Evolutionary conservation across 1,284 basidiomycete species (phyloP).

Genomic region (Heterobasidion annosum): DNA sequence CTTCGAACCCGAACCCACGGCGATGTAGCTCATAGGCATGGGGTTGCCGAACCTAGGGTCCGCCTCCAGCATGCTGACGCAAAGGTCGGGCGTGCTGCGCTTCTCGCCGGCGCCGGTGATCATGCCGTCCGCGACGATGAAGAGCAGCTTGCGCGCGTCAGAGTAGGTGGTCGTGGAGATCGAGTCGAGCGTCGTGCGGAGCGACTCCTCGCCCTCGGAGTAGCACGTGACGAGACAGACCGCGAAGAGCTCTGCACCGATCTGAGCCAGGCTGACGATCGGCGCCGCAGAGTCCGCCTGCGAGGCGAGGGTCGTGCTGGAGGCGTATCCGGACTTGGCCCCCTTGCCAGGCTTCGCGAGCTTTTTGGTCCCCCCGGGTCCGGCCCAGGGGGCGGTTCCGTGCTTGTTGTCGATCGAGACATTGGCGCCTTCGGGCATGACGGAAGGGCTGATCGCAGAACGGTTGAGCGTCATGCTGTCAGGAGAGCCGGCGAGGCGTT

Average conservation of each 20-base stretch:
- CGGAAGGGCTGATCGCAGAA: constrained; percentile 83
- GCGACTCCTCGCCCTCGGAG: constrained; percentile 91
- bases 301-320: constrained; percentile 45
- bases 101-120: constrained; percentile 97
- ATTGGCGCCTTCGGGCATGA: constrained; percentile 94
- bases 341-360: constrained; percentile 32
- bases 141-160: constrained; percentile 86
- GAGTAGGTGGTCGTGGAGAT: constrained; percentile 89
- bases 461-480: constrained; percentile 59
- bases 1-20: constrained; percentile 87
- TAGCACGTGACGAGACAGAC: constrained; percentile 97
- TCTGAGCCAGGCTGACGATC: constrained; percentile 77
- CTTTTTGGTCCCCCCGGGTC: constrained; percentile 41
- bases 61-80: constrained; percentile 86
- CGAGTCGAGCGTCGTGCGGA: constrained; percentile 88
- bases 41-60: constrained; percentile 96
- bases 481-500: constrained; percentile 68
- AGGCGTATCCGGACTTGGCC: constrained; percentile 36
- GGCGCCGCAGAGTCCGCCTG: constrained; percentile 37
- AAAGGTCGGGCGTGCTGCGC: constrained; percentile 92
- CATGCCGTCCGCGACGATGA: constrained; percentile 98
- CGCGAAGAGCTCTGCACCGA: constrained; percentile 90
- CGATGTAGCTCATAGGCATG: constrained; percentile 88
- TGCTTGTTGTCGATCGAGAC: constrained; percentile 79
- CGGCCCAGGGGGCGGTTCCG: constrained; percentile 92